Base-by-base conservation (phyloP, 345 rosid species). In the Orychophragmus violaceus region DNA sequence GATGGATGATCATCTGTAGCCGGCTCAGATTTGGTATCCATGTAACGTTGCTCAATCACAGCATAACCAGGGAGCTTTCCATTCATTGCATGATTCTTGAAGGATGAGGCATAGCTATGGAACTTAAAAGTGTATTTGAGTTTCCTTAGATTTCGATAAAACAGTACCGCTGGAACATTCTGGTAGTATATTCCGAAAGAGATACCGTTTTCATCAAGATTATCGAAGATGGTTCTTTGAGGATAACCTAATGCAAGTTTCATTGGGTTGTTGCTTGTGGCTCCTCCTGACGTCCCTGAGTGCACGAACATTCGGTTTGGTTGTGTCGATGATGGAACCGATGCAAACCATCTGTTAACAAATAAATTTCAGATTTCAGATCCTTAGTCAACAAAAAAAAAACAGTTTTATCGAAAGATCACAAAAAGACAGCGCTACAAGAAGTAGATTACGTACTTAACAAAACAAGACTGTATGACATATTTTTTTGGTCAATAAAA, bases 1-100 rank as follows among this genome's bases (percentile, higher is more conserved):
- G 98, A 90, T 1, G 98, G 97, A 63, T 93, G 98, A 51, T 93
- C 97, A 27, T 90, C 96, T 28, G 62, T 86, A 54, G 90, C 97
- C 0, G 97, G 97, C 22, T 68, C 74, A 0, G 5, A 0, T 69
- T 75, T 77, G 0, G 77, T 23, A 64, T 92, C 98, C 80, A 62
- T 28, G 84, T 89, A 92, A 64, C 91, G 84, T 83, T 92, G 98
- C 82, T 92, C 98, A 56, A 92, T 74, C 72, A 90, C 91, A 36
- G 68, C 64, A 62, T 93, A 93, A 2, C 65, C 68, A 13, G 94
- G 94, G 16, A 93, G 81, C 66, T 82, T 88, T 3, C 97, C 98
- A 6, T 74, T 17, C 33, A 33, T 21, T 4, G 97, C 98, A 24
- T 90, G 53, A 0, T 33, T 33, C 58, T 86, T 82, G 66, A 93